A percentile compares a stretch with the other conserved stretches of the same genome.
Evolutionary conservation across 2,329 filamentous ascomycete species (phyloP).

Genomic region (Fusarium neocosmosporiellum): DNA sequence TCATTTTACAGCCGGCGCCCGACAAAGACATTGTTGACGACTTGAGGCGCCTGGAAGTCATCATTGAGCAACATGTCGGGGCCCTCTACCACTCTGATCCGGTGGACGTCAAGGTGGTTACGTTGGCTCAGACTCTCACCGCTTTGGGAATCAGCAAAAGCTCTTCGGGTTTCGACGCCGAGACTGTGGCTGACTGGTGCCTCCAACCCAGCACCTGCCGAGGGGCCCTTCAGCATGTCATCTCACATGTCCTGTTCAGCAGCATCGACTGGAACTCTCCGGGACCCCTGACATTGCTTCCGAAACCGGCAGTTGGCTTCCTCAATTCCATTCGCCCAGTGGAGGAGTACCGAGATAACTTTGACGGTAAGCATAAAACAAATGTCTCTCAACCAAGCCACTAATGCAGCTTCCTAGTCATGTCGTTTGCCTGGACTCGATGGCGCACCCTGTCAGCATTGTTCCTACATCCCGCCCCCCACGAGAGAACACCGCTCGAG

Average conservation of each 20-base stretch:
- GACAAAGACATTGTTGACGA: not conserved
- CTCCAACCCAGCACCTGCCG: not conserved
- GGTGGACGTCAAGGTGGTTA: not conserved
- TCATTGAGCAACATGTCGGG: not conserved
- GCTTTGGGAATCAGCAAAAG: not conserved
- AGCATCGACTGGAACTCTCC: not conserved
- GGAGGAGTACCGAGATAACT: not conserved
- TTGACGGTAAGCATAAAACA: not conserved
- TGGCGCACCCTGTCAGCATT: constrained; percentile 9
- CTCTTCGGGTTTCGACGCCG: not conserved
- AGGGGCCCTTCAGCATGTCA: not conserved
- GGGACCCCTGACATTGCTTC: not conserved
- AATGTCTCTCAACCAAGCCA: not conserved
- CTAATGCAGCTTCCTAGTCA: not conserved
- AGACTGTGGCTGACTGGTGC: not conserved
- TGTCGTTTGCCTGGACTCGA: not conserved
- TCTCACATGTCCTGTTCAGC: not conserved
- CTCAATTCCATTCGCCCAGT: not conserved
- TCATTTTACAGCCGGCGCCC: not conserved
- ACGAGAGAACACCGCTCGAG: not conserved
- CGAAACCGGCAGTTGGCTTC: not conserved
- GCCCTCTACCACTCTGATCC: not conserved
- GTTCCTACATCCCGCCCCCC: not conserved
- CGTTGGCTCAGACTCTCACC: not conserved
- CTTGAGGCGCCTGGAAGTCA: not conserved